phyloP scores from a whole-genome alignment of 2,329 filamentous ascomycete genomes.

The Metarhizium robertsii region DNA sequence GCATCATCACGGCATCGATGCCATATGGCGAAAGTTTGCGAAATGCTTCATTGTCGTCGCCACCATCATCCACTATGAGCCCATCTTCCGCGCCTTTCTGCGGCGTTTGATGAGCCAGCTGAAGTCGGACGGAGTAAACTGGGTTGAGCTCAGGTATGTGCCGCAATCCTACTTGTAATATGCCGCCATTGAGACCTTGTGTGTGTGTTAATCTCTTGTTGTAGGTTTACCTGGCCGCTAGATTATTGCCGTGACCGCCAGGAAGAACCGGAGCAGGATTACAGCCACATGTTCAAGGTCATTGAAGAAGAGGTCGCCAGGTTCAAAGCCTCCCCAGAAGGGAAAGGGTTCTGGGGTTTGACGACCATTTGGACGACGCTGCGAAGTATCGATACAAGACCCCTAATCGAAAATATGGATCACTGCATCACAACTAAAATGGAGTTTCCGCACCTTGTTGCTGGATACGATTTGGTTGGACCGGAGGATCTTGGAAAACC shows the following conservation, averaged over 20 bases:
- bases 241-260: constrained; percentile 57
- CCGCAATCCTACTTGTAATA: background rate
- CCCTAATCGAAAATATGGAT: constrained; percentile 74
- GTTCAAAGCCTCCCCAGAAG: constrained; percentile 64
- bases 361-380: constrained; percentile 78
- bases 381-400: constrained; percentile 52
- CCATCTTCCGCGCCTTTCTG: constrained; percentile 72
- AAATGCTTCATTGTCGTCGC: constrained; percentile 65
- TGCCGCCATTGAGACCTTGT: background rate
- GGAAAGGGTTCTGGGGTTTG: constrained; percentile 73
- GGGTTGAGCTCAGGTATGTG: constrained; percentile 62
- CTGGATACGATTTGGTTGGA: constrained; percentile 83
- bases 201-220: background rate
- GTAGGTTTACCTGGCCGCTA: constrained; percentile 60
- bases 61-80: constrained; percentile 79
- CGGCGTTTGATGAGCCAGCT: constrained; percentile 61
- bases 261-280: constrained; percentile 58
- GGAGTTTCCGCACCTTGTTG: constrained; percentile 67
- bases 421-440: constrained; percentile 76
- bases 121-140: constrained; percentile 72
- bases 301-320: constrained; percentile 68
- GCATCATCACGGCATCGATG: constrained; percentile 75
- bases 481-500: constrained; percentile 75
- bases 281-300: constrained; percentile 59
- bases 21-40: constrained; percentile 75